Evolutionary conservation across 2,329 filamentous ascomycete species (phyloP).

Genomic region (Penicillium hordei): DNA sequence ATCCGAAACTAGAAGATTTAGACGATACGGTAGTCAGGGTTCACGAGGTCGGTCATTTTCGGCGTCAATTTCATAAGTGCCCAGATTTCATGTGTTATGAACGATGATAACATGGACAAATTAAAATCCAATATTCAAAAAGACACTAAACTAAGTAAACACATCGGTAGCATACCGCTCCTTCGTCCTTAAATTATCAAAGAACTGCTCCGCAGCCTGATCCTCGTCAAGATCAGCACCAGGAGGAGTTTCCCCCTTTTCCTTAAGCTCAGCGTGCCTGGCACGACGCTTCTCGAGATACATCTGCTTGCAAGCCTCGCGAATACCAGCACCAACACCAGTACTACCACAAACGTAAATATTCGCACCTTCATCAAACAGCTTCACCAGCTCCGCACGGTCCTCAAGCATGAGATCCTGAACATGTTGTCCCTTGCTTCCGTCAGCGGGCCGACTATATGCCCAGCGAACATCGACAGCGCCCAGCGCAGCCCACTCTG

Average conservation of each 20-base stretch:
- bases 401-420: constrained; percentile 55
- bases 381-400: constrained; percentile 43
- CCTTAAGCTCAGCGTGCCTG: constrained; percentile 38
- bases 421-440: constrained; percentile 53
- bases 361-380: constrained; percentile 54
- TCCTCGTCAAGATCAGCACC: constrained; percentile 27
- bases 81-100: background rate
- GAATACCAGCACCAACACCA: constrained; percentile 51
- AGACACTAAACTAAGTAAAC: constrained; percentile 41
- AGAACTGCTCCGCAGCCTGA: constrained; percentile 30
- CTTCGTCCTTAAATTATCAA: constrained; percentile 42
- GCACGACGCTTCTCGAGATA: constrained; percentile 28
- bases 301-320: constrained; percentile 41
- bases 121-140: background rate
- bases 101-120: background rate
- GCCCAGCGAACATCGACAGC: constrained; percentile 63
- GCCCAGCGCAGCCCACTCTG: constrained; percentile 60
- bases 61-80: background rate
- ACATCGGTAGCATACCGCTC: constrained; percentile 62
- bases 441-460: constrained; percentile 53
- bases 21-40: too few species aligned
- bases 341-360: constrained; percentile 66
- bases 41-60: background rate
- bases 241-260: constrained; percentile 37
- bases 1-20: too few species aligned